Conservation (phyloP, 2,329 filamentous ascomycete species). For the Xylariaceae sp. region DNA sequence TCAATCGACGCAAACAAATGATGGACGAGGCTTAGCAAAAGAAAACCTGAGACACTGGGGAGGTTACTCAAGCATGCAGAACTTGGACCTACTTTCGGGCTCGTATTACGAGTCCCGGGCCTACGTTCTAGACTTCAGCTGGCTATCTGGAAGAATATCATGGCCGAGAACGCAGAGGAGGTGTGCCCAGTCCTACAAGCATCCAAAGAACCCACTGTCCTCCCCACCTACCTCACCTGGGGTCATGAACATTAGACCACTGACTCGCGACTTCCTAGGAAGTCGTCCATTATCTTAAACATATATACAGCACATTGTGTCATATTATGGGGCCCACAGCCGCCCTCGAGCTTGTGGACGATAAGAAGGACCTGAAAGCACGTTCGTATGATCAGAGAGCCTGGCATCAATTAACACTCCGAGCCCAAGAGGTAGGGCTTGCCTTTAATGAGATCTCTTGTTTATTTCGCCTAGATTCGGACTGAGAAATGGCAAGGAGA, state of each 20-base stretch:
- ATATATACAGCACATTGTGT: constrained; percentile 9
- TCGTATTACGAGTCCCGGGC: background rate
- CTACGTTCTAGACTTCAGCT: background rate
- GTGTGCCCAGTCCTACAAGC: too few relatives aligned
- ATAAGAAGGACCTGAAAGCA: too few relatives aligned
- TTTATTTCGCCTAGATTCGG: too few relatives aligned
- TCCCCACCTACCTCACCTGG: too few relatives aligned
- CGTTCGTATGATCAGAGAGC: too few relatives aligned
- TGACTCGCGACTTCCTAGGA: constrained; percentile 15
- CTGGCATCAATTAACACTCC: too few relatives aligned
- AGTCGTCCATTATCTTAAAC: constrained; percentile 13
- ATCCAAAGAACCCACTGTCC: too few relatives aligned
- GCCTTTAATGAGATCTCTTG: too few relatives aligned
- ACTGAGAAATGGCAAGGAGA: too few relatives aligned
- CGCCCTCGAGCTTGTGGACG: constrained; percentile 8
- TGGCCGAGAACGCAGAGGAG: constrained; percentile 3
- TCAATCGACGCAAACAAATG: constrained; percentile 1
- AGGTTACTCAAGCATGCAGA: background rate
- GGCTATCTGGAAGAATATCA: constrained; percentile 15
- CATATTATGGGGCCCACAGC: constrained; percentile 1
- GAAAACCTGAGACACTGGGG: constrained; percentile 2
- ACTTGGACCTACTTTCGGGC: background rate
- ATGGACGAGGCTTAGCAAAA: constrained; percentile 11
- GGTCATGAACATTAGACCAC: too few relatives aligned
- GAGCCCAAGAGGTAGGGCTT: too few relatives aligned